A percentile compares a stretch with the other conserved stretches of the same genome.
phyloP scores from a whole-genome alignment of 306 rosid genomes.

The Quercus glauca region DNA sequence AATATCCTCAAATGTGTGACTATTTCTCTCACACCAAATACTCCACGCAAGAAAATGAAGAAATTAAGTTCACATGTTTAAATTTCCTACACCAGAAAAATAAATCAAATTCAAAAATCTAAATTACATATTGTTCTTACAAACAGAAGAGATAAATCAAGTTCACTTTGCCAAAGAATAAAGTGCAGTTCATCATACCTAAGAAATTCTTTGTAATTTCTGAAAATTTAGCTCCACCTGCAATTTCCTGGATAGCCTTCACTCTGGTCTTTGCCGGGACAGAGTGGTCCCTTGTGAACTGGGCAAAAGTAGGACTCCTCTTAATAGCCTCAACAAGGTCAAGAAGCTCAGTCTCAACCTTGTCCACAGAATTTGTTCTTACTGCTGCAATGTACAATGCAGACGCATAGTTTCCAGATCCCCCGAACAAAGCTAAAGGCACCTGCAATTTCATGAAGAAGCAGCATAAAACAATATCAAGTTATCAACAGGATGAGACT shows the following conservation, averaged over 20 bases:
- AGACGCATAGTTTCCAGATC: slow-evolving; percentile 91
- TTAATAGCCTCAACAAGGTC: slow-evolving; percentile 55
- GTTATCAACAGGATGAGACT: background rate
- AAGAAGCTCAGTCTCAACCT: slow-evolving; percentile 75
- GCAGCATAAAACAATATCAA: background rate
- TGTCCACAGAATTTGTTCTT: slow-evolving; percentile 59
- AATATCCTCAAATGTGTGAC: background rate
- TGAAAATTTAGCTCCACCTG: slow-evolving; percentile 63
- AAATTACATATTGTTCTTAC: background rate
- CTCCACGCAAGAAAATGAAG: background rate
- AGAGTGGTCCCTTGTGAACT: slow-evolving; percentile 63
- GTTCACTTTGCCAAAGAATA: background rate
- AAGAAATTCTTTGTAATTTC: slow-evolving; percentile 72
- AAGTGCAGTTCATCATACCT: slow-evolving; percentile 44
- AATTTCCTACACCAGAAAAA: background rate
- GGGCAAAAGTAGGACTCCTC: slow-evolving; percentile 50
- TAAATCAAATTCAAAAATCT: background rate
- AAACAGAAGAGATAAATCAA: background rate
- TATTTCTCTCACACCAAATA: background rate
- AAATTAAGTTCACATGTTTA: background rate
- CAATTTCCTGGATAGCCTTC: slow-evolving; percentile 54
- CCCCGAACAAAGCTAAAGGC: slow-evolving; percentile 85
- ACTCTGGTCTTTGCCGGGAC: slow-evolving; percentile 55
- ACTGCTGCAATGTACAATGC: slow-evolving; percentile 83
- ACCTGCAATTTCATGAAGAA: slow-evolving; percentile 44